Evolutionary conservation across 768 basidiomycete species (phyloP), one percentile per base, ranked within the genome.

Genomic region (Lactarius sp.): DNA sequence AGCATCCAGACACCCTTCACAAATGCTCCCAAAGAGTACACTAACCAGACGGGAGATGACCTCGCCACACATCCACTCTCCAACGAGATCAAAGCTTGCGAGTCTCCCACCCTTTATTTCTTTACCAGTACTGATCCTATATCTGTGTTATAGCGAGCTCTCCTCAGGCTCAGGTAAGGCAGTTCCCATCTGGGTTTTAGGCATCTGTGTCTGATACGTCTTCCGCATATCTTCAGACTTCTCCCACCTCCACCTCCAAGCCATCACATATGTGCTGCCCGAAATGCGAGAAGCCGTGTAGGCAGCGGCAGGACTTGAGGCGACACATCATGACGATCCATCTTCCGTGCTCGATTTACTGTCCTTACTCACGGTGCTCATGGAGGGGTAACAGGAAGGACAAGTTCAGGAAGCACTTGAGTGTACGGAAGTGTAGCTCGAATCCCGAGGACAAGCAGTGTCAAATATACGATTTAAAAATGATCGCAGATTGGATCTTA

Each of bases 101-200:
- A 37, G 7, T 37, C 37, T 27, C 27, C 27, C 2, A 27, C 27
- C 27, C 27, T 27, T 27, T 27, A 27, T 27, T 27, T 27, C 27
- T 27, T 27, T 27, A 27, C 27, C 27, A 27, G 27, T 27, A 27
- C 27, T 27, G 27, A 27, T 27, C 27, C 27, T 27, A 27, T 27
- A 27, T 27, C 27, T 27, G 27, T 27, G 2, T 27, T 27, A 27
- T 27, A 27, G 27, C 27, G 27, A 27, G 27, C 27, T 27, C 27
- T 27, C 27, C 27, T 3, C 27, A 27, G 27, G 27, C 27, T 27
- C 27, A 27, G 27, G 27, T 27, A 27, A 27, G 27, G 27, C 27
- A 27, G 2, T 27, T 27, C 27, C 27, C 27, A 27, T 27, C 27
- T 27, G 27, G 27, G 27, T 2, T 27, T 20, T 86, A 84, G 27